phyloP scores from a whole-genome alignment of 2,329 filamentous ascomycete species.

The Diplodia mutila region DNA sequence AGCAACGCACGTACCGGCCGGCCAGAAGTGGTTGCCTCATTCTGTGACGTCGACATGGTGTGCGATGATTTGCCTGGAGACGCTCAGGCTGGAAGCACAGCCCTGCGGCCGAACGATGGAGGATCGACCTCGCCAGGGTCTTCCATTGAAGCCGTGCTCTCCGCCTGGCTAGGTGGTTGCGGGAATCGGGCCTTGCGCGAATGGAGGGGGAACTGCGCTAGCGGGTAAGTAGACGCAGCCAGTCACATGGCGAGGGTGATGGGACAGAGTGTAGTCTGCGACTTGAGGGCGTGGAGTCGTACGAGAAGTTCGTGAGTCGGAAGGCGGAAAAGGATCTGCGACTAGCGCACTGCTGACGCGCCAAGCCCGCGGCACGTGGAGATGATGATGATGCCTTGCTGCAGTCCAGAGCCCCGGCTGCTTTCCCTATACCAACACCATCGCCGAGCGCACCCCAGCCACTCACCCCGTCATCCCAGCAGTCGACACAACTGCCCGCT shows the following conservation, averaged over 20 bases:
- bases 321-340: conserved; percentile 10
- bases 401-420: neutral
- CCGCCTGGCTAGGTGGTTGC: neutral
- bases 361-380: neutral
- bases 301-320: neutral
- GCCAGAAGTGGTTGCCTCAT: conserved; percentile 6
- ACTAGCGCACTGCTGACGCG: neutral
- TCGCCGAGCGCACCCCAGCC: neutral
- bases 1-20: neutral
- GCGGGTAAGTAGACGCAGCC: neutral
- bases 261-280: neutral
- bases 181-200: neutral
- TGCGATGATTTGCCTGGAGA: neutral
- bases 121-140: neutral
- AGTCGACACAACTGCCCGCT: neutral
- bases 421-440: conserved; percentile 3
- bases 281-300: neutral
- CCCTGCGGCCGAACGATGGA: neutral
- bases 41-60: neutral
- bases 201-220: neutral
- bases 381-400: conserved; percentile 8
- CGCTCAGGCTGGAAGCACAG: neutral
- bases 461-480: conserved; percentile 1
- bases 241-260: too few species aligned
- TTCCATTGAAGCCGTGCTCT: neutral